Evolutionary conservation across 148 eudicot species (phyloP).

Genomic region (Camellia japonica): DNA sequence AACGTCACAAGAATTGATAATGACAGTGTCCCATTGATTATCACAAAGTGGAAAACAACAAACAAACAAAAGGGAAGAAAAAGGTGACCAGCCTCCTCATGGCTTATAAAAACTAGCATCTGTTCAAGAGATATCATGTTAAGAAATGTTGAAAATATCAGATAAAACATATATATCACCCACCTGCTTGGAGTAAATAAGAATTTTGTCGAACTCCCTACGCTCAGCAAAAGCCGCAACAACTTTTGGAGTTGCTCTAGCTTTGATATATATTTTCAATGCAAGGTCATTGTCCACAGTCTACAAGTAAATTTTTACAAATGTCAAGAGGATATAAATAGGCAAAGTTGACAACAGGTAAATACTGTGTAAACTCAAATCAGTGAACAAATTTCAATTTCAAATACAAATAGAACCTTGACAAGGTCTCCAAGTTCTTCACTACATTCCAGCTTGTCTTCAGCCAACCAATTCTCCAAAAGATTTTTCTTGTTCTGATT

Average conservation of each 20-base stretch:
- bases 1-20: not conserved
- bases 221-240: constrained; percentile 97
- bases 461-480: constrained; percentile 95
- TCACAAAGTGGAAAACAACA: not conserved
- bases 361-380: not conserved
- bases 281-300: constrained; percentile 99
- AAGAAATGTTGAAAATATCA: not conserved
- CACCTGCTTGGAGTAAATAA: constrained; percentile 94
- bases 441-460: constrained; percentile 92
- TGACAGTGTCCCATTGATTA: not conserved
- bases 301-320: constrained; percentile 38
- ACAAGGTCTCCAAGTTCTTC: constrained; percentile 99
- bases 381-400: not conserved
- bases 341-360: not conserved
- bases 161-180: constrained; percentile 11
- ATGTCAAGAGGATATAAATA: not conserved
- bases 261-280: constrained; percentile 87
- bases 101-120: not conserved
- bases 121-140: not conserved
- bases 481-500: constrained; percentile 97
- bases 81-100: not conserved
- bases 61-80: not conserved
- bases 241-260: constrained; percentile 96
- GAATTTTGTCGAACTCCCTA: constrained; percentile 91
- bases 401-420: constrained; percentile 50